Evolutionary conservation across 768 basidiomycete species (phyloP).

Genomic region (Rickenella mellea): DNA sequence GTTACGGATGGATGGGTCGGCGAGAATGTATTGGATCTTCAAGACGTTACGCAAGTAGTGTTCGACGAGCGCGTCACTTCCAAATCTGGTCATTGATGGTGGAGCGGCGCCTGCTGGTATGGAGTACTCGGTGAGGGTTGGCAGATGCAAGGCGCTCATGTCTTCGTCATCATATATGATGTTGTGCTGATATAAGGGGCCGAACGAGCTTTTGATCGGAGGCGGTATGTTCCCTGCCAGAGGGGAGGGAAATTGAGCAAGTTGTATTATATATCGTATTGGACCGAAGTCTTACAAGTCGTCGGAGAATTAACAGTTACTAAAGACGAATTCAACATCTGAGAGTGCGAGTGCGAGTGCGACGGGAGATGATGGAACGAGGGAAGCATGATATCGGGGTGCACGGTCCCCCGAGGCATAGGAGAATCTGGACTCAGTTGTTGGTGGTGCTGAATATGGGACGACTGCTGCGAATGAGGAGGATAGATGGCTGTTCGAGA

Average conservation of each 20-base stretch:
- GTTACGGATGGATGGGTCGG: constrained; percentile 33
- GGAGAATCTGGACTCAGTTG: constrained; percentile 5
- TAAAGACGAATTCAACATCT: too few relatives aligned
- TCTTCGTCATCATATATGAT: background rate
- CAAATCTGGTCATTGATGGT: background rate
- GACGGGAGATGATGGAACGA: constrained; percentile 1
- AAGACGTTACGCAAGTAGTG: constrained; percentile 59
- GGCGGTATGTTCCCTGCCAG: too few relatives aligned
- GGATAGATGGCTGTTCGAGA: constrained; percentile 1
- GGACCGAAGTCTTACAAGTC: too few relatives aligned
- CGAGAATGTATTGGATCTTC: constrained; percentile 61
- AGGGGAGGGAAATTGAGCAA: too few relatives aligned
- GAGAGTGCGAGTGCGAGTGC: constrained; percentile 6
- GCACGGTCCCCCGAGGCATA: too few relatives aligned
- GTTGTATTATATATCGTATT: too few relatives aligned
- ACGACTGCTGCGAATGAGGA: constrained; percentile 11
- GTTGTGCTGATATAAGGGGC: background rate
- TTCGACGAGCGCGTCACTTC: background rate
- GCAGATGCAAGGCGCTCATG: background rate
- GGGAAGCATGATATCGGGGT: too few relatives aligned
- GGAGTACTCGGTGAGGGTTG: background rate
- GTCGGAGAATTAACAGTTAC: too few relatives aligned
- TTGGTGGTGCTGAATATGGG: background rate
- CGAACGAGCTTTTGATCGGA: background rate
- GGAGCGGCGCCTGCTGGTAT: background rate